Percentiles rank a stretch among this genome's conserved stretches.
Conservation (phyloP, 2,329 filamentous ascomycete species). For the Monosporascus sp. region DNA sequence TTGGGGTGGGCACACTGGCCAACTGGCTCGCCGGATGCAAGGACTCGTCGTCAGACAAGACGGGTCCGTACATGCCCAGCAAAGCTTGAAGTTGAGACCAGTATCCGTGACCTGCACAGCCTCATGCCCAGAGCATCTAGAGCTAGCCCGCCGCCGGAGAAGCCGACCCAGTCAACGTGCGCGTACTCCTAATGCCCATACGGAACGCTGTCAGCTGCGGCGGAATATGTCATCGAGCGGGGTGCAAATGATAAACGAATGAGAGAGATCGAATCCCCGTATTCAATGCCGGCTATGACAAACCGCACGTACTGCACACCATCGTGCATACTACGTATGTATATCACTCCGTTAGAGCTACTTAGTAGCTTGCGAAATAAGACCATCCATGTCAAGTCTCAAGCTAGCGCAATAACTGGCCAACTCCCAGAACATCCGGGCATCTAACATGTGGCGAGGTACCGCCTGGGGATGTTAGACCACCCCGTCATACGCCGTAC, state of each 20-base stretch:
- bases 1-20: background rate
- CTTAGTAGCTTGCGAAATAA: too few relatives aligned
- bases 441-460: background rate
- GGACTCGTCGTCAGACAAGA: background rate
- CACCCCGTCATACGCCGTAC: background rate
- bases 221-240: too few relatives aligned
- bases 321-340: too few relatives aligned
- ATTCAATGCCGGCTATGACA: too few relatives aligned
- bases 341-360: too few relatives aligned
- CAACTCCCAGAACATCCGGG: too few relatives aligned
- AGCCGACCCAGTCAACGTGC: background rate
- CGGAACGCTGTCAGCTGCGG: too few relatives aligned
- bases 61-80: background rate
- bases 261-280: too few relatives aligned
- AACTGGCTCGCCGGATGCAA: background rate
- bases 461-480: background rate
- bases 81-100: background rate
- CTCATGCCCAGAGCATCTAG: background rate
- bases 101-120: background rate
- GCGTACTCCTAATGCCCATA: background rate
- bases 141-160: background rate
- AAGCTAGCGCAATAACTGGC: too few relatives aligned
- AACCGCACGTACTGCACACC: too few relatives aligned
- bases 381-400: too few relatives aligned
- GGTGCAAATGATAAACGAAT: too few relatives aligned